Conservation (phyloP, 495 filamentous ascomycete species). For the Penicillium verhagenii region DNA sequence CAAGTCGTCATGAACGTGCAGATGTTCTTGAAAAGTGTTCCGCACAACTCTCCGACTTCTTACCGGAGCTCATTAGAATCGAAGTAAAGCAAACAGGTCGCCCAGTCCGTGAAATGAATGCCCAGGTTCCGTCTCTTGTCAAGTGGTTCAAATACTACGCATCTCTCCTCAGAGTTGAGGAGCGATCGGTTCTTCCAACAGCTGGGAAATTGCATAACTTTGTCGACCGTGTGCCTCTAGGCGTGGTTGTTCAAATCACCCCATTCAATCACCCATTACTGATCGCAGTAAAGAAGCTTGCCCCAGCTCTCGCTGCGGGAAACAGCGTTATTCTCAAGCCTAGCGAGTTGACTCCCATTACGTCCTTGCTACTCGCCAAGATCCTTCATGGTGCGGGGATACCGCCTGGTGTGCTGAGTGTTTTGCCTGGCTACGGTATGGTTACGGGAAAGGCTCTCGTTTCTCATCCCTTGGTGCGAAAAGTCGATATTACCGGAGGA, state of each 20-base stretch:
- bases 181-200: conserved; percentile 60
- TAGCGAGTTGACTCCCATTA: conserved; percentile 59
- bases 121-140: conserved; percentile 59
- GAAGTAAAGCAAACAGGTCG: conserved; percentile 64
- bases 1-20: conserved; percentile 51
- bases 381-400: conserved; percentile 54
- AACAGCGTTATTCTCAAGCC: conserved; percentile 63
- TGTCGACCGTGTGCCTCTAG: conserved; percentile 56
- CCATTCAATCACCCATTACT: conserved; percentile 66
- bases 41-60: conserved; percentile 43
- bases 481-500: conserved; percentile 64
- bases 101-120: conserved; percentile 62
- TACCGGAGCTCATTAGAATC: conserved; percentile 52
- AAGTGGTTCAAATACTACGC: conserved; percentile 68
- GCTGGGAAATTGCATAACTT: conserved; percentile 61
- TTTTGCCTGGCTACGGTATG: conserved; percentile 55
- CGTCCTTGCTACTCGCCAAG: conserved; percentile 49
- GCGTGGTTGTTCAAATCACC: conserved; percentile 63
- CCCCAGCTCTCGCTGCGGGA: conserved; percentile 59
- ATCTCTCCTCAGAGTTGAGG: conserved; percentile 56
- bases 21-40: conserved; percentile 58
- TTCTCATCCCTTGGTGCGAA: conserved; percentile 49
- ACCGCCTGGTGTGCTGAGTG: conserved; percentile 56
- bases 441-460: conserved; percentile 56
- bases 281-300: conserved; percentile 64